Conservation (phyloP, 78 protist genomes). For the Dictyostelium brefeldianum region DNA sequence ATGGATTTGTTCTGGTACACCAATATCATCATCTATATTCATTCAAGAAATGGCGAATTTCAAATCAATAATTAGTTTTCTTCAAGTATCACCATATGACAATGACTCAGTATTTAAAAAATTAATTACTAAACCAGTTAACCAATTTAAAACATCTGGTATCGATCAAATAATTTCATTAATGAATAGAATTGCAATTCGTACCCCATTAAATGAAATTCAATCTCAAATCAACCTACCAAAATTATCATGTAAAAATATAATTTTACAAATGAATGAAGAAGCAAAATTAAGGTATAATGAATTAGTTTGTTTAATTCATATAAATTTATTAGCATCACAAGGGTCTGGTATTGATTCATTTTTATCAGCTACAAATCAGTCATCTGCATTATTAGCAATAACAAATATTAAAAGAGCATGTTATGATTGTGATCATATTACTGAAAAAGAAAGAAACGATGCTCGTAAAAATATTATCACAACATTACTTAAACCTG, state of each 20-base stretch:
- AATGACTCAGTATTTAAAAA: too few relatives aligned
- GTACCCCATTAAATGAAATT: constrained; percentile 4
- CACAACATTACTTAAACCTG: constrained; percentile 17
- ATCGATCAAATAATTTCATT: background rate
- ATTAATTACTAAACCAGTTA: constrained; percentile 18
- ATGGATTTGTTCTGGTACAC: constrained; percentile 66
- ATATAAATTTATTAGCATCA: constrained; percentile 70
- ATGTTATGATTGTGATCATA: constrained; percentile 5
- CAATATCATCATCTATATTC: constrained; percentile 16
- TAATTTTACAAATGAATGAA: background rate
- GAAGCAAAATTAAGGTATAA: constrained; percentile 37
- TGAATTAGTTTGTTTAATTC: constrained; percentile 34
- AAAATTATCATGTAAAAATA: background rate
- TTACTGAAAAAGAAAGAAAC: constrained; percentile 8
- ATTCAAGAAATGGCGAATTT: constrained; percentile 7
- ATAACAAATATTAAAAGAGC: constrained; percentile 38
- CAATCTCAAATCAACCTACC: constrained; percentile 7
- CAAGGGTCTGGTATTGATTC: constrained; percentile 76
- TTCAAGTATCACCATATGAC: constrained; percentile 14
- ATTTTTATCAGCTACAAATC: constrained; percentile 24
- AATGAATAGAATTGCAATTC: background rate
- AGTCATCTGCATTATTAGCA: constrained; percentile 33
- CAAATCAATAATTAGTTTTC: constrained; percentile 28
- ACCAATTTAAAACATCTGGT: constrained; percentile 5
- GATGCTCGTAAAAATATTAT: constrained; percentile 11